Evolutionary conservation across 345 rosid species (phyloP).

Genomic region (Populus nigra): DNA sequence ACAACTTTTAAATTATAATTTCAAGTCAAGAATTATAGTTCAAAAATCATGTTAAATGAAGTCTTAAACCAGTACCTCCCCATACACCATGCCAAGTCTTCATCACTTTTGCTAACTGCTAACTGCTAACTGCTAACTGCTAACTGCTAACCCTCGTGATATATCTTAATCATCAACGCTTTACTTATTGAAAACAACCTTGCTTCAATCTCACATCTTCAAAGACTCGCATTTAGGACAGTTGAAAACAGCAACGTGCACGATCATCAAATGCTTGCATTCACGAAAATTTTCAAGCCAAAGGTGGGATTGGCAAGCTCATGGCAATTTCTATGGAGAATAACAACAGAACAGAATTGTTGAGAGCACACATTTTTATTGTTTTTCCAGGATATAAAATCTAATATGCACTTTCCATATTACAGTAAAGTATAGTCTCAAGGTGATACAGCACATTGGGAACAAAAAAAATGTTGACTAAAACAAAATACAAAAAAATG

Average conservation of each 20-base stretch:
- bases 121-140: too few relatives aligned
- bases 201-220: not conserved
- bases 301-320: not conserved
- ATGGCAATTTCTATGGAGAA: not conserved
- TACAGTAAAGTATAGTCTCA: not conserved
- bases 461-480: not conserved
- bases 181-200: not conserved
- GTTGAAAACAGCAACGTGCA: not conserved
- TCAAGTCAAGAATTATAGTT: too few relatives aligned
- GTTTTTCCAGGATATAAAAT: not conserved
- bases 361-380: not conserved
- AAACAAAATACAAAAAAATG: not conserved
- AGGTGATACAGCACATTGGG: not conserved
- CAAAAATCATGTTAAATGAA: too few relatives aligned
- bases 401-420: not conserved
- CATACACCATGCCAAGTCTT: too few relatives aligned
- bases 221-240: not conserved
- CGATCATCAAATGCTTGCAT: not conserved
- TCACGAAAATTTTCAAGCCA: not conserved
- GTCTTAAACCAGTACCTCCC: too few relatives aligned
- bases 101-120: too few relatives aligned
- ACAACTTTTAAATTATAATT: too few relatives aligned
- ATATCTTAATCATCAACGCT: not conserved
- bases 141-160: too few relatives aligned
- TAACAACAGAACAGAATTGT: not conserved